A percentile compares a stretch with the other conserved stretches of the same genome.
Conservation (phyloP, 1,284 basidiomycete species). For the Ustilago curta region DNA sequence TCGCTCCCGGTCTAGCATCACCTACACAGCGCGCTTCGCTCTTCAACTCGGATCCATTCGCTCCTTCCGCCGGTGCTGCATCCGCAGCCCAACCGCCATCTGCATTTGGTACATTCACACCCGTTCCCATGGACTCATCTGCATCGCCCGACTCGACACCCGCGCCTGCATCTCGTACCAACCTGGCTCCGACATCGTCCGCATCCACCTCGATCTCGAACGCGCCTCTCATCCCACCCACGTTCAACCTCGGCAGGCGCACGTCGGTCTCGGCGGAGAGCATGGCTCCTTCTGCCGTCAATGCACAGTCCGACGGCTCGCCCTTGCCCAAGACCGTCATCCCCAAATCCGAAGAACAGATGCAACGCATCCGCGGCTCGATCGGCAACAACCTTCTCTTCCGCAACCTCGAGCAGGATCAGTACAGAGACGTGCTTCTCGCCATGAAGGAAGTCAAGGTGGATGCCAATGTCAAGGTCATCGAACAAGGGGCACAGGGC, state of each 20-base stretch:
- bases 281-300: constrained; percentile 76
- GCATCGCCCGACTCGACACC: constrained; percentile 25
- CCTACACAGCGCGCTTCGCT: constrained; percentile 46
- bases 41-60: constrained; percentile 41
- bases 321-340: constrained; percentile 47
- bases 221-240: constrained; percentile 69
- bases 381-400: constrained; percentile 94
- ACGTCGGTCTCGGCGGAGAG: constrained; percentile 98
- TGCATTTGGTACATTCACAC: constrained; percentile 9
- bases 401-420: constrained; percentile 94
- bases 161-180: constrained; percentile 12
- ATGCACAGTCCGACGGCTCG: constrained; percentile 25
- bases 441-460: constrained; percentile 93
- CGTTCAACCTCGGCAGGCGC: constrained; percentile 85
- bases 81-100: constrained; percentile 2
- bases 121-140: constrained; percentile 29
- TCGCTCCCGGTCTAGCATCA: constrained; percentile 36
- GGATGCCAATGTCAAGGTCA: constrained; percentile 82
- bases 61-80: constrained; percentile 4
- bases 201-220: constrained; percentile 7
- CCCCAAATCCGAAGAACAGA: constrained; percentile 86
- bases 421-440: constrained; percentile 88
- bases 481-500: constrained; percentile 94
- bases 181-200: constrained; percentile 16
- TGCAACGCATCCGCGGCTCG: constrained; percentile 85